Percentiles rank a stretch among this genome's conserved stretches.
These are phyloP conservation scores for Gymnopilus junonius DNA, from an alignment of 768 basidiomycete genomes.

Conservation along the genomic window DNA sequence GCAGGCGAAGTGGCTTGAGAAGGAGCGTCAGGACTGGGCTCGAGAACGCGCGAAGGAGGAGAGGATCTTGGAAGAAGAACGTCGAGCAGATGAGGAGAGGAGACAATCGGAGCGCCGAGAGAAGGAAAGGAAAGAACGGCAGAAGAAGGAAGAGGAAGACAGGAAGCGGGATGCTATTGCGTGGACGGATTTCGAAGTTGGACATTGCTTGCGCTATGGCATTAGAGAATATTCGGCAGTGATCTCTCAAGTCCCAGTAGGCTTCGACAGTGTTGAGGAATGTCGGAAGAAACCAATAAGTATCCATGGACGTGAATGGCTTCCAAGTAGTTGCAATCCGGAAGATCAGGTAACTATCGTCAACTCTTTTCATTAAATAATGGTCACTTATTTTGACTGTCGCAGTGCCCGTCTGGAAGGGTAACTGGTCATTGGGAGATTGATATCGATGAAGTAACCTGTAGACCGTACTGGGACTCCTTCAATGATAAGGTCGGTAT, in stretches of 20 bases:
- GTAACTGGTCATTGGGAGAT: background rate
- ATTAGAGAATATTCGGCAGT: slow-evolving; percentile 20
- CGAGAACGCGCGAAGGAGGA: background rate
- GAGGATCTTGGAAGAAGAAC: background rate
- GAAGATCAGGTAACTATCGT: slow-evolving; percentile 6
- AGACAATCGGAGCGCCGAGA: background rate
- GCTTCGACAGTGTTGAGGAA: slow-evolving; percentile 15
- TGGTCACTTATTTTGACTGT: background rate
- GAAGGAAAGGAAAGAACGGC: background rate
- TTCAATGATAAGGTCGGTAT: background rate
- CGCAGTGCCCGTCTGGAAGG: background rate
- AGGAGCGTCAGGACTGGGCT: background rate
- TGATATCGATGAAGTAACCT: background rate
- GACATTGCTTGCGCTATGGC: slow-evolving; percentile 16
- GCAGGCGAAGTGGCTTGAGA: background rate
- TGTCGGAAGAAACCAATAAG: slow-evolving; percentile 13
- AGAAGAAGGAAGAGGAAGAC: slow-evolving; percentile 4
- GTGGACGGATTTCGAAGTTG: slow-evolving; percentile 6
- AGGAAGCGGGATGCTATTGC: slow-evolving; percentile 6
- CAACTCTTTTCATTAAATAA: background rate
- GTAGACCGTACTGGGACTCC: background rate
- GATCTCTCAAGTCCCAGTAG: slow-evolving; percentile 14
- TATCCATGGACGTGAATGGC: slow-evolving; percentile 16
- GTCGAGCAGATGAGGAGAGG: background rate
- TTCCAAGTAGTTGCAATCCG: slow-evolving; percentile 11